Evolutionary conservation across 1,139 yeast genomes (phyloP).

Genomic region (Fermentozyma sake): DNA sequence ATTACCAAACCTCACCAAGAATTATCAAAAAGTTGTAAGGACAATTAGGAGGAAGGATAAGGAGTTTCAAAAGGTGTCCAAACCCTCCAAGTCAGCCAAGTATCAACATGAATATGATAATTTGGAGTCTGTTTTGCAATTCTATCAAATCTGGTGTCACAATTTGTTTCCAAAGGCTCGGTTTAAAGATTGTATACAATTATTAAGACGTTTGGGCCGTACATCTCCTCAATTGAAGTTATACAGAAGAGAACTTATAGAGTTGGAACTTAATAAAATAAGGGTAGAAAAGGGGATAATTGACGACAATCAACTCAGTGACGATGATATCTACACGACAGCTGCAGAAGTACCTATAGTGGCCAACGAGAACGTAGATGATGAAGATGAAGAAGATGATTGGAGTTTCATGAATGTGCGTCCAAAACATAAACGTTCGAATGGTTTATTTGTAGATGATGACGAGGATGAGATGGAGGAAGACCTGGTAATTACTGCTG

Average conservation of each 20-base stretch:
- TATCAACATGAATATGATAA: constrained; percentile 40
- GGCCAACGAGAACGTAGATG: constrained; percentile 4
- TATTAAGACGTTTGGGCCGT: constrained; percentile 30
- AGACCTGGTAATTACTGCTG: no score
- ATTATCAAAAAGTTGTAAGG: constrained; percentile 30
- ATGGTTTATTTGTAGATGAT: constrained; percentile 27
- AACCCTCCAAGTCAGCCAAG: constrained; percentile 17
- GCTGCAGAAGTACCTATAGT: constrained; percentile 4
- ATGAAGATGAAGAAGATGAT: constrained; percentile 26
- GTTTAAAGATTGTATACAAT: constrained; percentile 54
- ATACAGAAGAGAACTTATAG: constrained; percentile 35
- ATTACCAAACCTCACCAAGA: constrained; percentile 40
- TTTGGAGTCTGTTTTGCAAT: constrained; percentile 47
- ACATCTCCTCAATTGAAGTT: constrained; percentile 29
- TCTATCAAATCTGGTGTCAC: constrained; percentile 86
- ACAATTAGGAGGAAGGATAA: constrained; percentile 27
- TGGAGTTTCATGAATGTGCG: constrained; percentile 28
- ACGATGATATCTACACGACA: constrained; percentile 3
- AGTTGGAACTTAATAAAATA: constrained; percentile 30
- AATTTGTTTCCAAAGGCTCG: constrained; percentile 73
- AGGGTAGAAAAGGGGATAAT: constrained; percentile 31
- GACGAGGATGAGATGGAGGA: constrained; percentile 17
- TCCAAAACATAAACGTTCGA: constrained; percentile 13
- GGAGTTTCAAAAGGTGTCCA: constrained; percentile 15
- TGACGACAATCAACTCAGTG: constrained; percentile 10